Base-by-base conservation (phyloP, 176 grass and related monocot species). In the Urochloa ruziziensis region DNA sequence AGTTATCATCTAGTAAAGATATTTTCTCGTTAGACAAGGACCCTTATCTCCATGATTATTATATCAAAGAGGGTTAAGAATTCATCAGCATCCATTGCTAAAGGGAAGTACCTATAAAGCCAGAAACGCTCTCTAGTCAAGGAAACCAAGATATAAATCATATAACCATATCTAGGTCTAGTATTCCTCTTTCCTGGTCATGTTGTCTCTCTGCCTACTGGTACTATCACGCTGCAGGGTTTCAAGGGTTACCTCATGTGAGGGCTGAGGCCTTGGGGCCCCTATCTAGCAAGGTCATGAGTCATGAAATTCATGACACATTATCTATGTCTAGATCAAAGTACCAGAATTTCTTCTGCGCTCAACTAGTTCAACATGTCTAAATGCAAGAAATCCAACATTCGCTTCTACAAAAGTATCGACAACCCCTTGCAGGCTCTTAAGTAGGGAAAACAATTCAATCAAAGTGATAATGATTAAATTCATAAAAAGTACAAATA, bases 351-450 rank as follows among this genome's bases (percentile, higher is more conserved):
- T 39, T 62, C 52, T 71, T 58, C 34, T 56, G 36, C 24, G 28
- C 66, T 58, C 36, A n/a, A 60, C 72, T 75, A 56, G 59, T 66
- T 64, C 58, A 74, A 54, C 34, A 75, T 43, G 33, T 83, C 32
- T 52, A 83, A 17, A 19, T 53, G 44, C 51, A 75, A 83, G 32
- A 63, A 60, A 80, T 53, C 47, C 44, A 67, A 18, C 23, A 67
- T n/a, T 28, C 19, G 24, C 4, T 67, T 57, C 58, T 77, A 25
- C 54, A 29, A 27, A 43, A 61, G 54, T 60, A 77, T 43, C 35
- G 42, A 77, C 35, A 77, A 60, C 36, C 35, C 35, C 16, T 59
- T 27, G 36, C n/a, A 54, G 72, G 21, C 23, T 80, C 23, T 21
- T 24, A 52, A 10, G 3, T 29, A 53, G 11, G 28, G 21, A n/a